Percentiles rank a stretch among this genome's conserved stretches.
phyloP scores from a whole-genome alignment of 2,329 filamentous ascomycete species.

The Neopestalotiopsis sp. region DNA sequence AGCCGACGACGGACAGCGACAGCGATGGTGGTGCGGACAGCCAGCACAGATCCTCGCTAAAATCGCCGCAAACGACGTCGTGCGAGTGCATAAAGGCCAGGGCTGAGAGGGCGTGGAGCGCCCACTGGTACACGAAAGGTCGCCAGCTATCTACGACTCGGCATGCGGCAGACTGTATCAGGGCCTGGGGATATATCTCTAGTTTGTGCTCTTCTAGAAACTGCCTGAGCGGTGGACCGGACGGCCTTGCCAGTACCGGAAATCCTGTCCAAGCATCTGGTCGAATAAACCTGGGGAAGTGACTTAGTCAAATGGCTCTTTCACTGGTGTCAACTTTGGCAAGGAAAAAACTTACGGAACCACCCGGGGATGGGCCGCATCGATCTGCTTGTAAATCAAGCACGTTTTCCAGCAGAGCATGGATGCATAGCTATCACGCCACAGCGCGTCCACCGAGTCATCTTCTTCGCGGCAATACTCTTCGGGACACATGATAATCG shows the following conservation, averaged over 20 bases:
- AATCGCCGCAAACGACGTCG: conserved; percentile 12
- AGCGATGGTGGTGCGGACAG: conserved; percentile 11
- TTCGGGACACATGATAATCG: neutral
- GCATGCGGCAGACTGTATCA: neutral
- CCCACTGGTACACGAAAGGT: conserved; percentile 17
- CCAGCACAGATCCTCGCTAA: conserved; percentile 12
- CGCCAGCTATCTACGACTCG: neutral
- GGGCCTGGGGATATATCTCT: conserved; percentile 6
- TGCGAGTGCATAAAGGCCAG: conserved; percentile 16
- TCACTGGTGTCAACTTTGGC: neutral
- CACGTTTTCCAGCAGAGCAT: conserved; percentile 15
- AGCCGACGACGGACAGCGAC: conserved; percentile 11
- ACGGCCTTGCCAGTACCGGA: conserved; percentile 7
- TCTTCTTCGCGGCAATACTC: neutral
- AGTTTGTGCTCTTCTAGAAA: conserved; percentile 8
- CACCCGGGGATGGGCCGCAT: neutral
- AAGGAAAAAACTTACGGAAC: conserved; percentile 4
- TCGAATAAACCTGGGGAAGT: neutral
- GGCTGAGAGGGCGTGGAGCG: conserved; percentile 12
- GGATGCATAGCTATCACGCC: neutral
- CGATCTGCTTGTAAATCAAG: conserved; percentile 13
- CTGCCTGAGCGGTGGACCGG: conserved; percentile 10
- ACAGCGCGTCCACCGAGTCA: conserved; percentile 11
- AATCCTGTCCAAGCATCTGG: conserved; percentile 16
- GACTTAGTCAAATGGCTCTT: neutral